Evolutionary conservation across 768 basidiomycete genomes (phyloP), one percentile per base, ranked within the genome.

Genomic region (Pleurotus citrinopileatus): DNA sequence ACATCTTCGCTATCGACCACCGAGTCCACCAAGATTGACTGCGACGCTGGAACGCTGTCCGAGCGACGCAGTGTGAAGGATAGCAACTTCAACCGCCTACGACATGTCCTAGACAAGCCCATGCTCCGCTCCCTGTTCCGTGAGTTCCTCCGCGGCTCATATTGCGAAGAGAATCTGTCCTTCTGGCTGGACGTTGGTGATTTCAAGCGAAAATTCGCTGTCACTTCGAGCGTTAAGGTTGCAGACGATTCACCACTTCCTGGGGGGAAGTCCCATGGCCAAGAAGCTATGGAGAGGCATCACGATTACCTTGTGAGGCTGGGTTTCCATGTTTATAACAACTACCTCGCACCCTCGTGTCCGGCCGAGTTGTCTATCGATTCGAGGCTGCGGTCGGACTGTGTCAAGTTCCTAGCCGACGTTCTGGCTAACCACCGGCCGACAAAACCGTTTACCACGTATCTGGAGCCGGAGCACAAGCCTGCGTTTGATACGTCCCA

Each of bases 171-270:
- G 76, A 99, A 99, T 67, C 73, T 99, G 60, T 87, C 89, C 42
- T 99, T 98, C 74, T 99, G 94, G 91, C 69, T 98, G 52, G 97
- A 99, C 64, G 95, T 98, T 2, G 83, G 93, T 66, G 97, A 99
- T 67, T 97, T 99, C 76, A 95, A 94, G 73, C 83, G 88, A 63
- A 89, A 94, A 67, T 99, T 99, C 74, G 86, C 84, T 64, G 97
- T 94, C 53, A 97, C 97, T 0, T 96, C 93, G 3, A 94, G 86
- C 60, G 95, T 94, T 12, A 83, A 89, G 56, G 88, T 89, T 8
- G 78, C 76, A 27, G 62, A 68, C 8, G 70, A 79, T 2, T 8
- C 65, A 4, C 53, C 68, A 26, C 75, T 77, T 20, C 57, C 59
- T 20, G 80, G 72, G 20, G 80, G 72, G 23, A 73, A 67, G 48